Percentiles rank a stretch among this genome's conserved stretches.
phyloP scores from a whole-genome alignment of 768 basidiomycete genomes.

The Rhodotorula kratochvilovae region DNA sequence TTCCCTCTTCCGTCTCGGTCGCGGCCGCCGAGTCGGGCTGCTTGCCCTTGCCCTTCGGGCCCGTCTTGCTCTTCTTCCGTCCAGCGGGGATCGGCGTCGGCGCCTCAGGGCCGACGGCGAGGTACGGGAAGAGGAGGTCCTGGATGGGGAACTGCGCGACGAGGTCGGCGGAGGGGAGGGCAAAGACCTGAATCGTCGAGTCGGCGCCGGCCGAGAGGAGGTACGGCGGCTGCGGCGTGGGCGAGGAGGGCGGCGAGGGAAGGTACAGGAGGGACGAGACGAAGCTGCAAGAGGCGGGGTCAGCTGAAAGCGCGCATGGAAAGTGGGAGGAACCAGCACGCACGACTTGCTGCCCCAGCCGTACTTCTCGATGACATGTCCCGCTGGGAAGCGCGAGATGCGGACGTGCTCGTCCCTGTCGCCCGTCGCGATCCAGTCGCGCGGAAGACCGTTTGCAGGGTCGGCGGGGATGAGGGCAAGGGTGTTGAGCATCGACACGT shows the following conservation, averaged over 20 bases:
- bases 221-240: neutral
- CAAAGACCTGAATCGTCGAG: conserved; percentile 67
- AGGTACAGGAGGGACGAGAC: conserved; percentile 38
- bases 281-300: conserved; percentile 10
- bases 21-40: neutral
- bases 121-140: neutral
- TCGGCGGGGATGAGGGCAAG: conserved; percentile 64
- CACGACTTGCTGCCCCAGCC: conserved; percentile 80
- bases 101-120: conserved; percentile 22
- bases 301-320: too few species aligned
- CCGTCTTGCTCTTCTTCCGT: conserved; percentile 25
- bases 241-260: neutral
- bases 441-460: neutral
- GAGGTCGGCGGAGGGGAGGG: conserved; percentile 56
- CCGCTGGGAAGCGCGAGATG: conserved; percentile 80
- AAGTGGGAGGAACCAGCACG: conserved; percentile 37
- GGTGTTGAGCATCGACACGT: conserved; percentile 75
- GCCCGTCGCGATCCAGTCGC: conserved; percentile 70
- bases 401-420: conserved; percentile 95
- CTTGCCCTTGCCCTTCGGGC: conserved; percentile 15
- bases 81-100: conserved; percentile 15
- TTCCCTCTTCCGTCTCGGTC: neutral
- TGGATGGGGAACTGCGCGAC: conserved; percentile 22
- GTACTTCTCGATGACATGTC: conserved; percentile 77
- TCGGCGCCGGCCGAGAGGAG: conserved; percentile 91